Conservation (phyloP, 1,139 yeast genomes). For the Scheffersomyces cryptocercus region DNA sequence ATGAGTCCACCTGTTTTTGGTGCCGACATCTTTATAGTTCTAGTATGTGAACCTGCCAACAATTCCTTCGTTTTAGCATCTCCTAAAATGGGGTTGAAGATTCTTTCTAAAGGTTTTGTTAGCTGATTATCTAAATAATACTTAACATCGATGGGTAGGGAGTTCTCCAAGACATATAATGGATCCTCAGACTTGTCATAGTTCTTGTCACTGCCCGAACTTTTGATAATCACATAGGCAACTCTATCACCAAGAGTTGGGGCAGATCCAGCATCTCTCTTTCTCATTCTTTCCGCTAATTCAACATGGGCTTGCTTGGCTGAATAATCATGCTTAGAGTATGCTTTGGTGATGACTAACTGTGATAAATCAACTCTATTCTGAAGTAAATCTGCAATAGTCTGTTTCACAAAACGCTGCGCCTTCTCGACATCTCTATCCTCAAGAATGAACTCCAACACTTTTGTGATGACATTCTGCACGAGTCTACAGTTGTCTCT, state of each 20-base stretch:
- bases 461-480: constrained; percentile 91
- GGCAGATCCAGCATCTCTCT: constrained; percentile 96
- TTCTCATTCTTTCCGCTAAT: constrained; percentile 91
- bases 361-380: constrained; percentile 92
- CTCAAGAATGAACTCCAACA: constrained; percentile 79
- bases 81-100: constrained; percentile 93
- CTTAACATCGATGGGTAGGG: constrained; percentile 90
- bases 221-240: constrained; percentile 88
- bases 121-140: constrained; percentile 93
- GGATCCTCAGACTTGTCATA: constrained; percentile 98
- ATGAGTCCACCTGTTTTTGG: constrained; percentile 78
- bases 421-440: constrained; percentile 91
- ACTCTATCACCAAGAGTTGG: constrained; percentile 98
- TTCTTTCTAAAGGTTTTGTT: constrained; percentile 88
- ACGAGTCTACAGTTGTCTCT: constrained; percentile 96
- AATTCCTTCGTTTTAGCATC: constrained; percentile 79
- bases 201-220: constrained; percentile 80
- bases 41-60: constrained; percentile 78
- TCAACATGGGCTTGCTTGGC: constrained; percentile 98
- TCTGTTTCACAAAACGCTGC: constrained; percentile 76
- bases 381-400: constrained; percentile 87
- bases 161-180: constrained; percentile 84
- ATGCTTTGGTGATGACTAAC: constrained; percentile 89
- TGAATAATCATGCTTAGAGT: constrained; percentile 87
- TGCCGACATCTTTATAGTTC: constrained; percentile 69